Base-by-base conservation (phyloP, 352 stramenopile species). In the Pythium dissimile region DNA sequence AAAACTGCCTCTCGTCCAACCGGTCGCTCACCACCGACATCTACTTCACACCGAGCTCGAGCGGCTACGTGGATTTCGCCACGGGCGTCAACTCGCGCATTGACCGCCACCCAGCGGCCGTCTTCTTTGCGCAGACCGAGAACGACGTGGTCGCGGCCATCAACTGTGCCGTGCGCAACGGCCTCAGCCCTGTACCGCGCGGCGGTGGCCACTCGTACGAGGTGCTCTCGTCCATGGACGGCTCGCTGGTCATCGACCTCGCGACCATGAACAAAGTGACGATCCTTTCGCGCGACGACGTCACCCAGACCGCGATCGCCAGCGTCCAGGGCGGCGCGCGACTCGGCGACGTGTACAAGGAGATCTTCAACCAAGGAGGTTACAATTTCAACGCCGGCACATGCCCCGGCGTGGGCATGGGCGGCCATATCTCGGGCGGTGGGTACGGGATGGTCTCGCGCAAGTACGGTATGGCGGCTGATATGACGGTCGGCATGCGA, bases 331-430 rank as follows among this genome's bases (percentile, higher is more conserved):
- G 59, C 11, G 74, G 74, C 11, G 72, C 74, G 12, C 59, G 74
- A 26, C 62, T 84, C 2, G 74, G 60, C 10, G 71, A 69, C 50
- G 42, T 84, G 38, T 81, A 81, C 74, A 72, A 68, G 32, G 64
- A 77, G 38, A 57, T 84, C 4, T 70, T 77, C 53, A 55, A 55
- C 2, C 60, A 77, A 5, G 74, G 72, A 10, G 46, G 66, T 39
- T 84, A 81, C 67, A 81, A 74, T 60, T 84, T 81, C 57, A 80
- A 77, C 50, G 74, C 71, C 31, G 74, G 74, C 24, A 80, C 72
- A 21, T 84, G 74, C 32, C 74, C 74, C 4, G 72, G 63, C 5
- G 72, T 84, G 5, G 74, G 74, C n/a, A 74, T 84, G 11, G 74
- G 74, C 1, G 74, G 74, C 10, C 72, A 81, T 58, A 73, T 84